These are phyloP conservation scores for Cladosporium phlei DNA, from an alignment of 2,329 filamentous ascomycete species.

Conservation along the genomic window DNA sequence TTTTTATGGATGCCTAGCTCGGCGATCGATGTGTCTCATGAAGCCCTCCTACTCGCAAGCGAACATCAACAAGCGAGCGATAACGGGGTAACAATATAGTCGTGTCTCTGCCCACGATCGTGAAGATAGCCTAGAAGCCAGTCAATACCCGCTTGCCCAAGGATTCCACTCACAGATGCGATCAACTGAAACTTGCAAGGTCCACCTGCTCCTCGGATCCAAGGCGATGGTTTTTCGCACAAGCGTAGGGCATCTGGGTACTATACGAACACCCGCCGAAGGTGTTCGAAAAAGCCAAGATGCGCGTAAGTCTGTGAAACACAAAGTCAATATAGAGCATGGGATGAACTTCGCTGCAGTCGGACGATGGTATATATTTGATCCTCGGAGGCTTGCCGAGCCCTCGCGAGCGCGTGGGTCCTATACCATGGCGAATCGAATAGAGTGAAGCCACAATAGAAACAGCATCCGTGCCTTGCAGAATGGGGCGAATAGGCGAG, in stretches of 20 bases:
- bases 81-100: too few relatives aligned
- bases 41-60: too few relatives aligned
- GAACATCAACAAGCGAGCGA: too few relatives aligned
- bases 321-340: not conserved
- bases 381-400: not conserved
- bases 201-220: too few relatives aligned
- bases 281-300: not conserved
- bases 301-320: not conserved
- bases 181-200: too few relatives aligned
- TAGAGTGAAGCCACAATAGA: constrained; percentile 4
- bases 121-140: too few relatives aligned
- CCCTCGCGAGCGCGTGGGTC: not conserved
- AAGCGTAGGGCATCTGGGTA: not conserved
- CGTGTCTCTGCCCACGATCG: too few relatives aligned
- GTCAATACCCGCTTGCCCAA: too few relatives aligned
- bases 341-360: not conserved
- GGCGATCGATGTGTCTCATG: too few relatives aligned
- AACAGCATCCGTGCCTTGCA: constrained; percentile 2
- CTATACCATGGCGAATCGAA: not conserved
- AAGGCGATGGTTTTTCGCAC: too few relatives aligned
- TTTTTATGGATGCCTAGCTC: too few relatives aligned
- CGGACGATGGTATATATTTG: not conserved
- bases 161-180: too few relatives aligned
- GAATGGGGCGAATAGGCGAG: not conserved
- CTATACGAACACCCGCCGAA: not conserved